phyloP scores from a whole-genome alignment of 805 yeast genomes.

The Barnettozyma vustinii region DNA sequence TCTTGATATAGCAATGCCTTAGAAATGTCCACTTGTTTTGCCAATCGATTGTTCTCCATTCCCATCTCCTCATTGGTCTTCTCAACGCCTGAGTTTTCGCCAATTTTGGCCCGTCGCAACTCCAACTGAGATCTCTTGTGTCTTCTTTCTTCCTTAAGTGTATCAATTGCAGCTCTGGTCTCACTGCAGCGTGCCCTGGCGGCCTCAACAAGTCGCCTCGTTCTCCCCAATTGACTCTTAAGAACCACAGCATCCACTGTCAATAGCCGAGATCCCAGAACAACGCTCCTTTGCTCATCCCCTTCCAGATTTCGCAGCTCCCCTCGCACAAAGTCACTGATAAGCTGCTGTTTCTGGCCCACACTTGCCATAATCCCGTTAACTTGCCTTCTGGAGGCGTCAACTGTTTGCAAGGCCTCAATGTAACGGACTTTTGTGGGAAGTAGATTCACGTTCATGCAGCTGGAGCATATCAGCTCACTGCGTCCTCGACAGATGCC shows the following conservation, averaged over 20 bases:
- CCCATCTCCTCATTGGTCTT: background rate
- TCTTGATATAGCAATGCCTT: constrained; percentile 22
- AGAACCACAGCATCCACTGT: constrained; percentile 20
- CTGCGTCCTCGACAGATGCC: background rate
- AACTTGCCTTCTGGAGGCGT: background rate
- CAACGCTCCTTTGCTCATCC: constrained; percentile 15
- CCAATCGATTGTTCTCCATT: constrained; percentile 13
- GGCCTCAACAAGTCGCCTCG: constrained; percentile 9
- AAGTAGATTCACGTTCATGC: background rate
- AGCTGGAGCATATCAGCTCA: background rate
- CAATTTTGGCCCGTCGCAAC: background rate
- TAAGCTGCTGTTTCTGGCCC: constrained; percentile 10
- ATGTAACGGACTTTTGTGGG: background rate
- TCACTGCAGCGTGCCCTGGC: background rate
- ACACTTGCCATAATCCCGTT: constrained; percentile 11
- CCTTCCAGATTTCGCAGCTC: constrained; percentile 1
- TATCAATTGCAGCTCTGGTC: background rate
- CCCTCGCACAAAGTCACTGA: constrained; percentile 9
- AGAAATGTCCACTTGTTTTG: constrained; percentile 20
- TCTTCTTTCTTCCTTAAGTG: background rate
- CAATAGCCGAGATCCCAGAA: constrained; percentile 20
- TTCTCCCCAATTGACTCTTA: constrained; percentile 11
- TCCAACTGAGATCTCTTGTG: background rate
- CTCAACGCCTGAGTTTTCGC: background rate
- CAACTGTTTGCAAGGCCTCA: background rate